Percentiles rank a stretch among this genome's conserved stretches.
phyloP scores from a whole-genome alignment of 225 moss, liverwort and hornwort species.

The Physcomitrellopsis africana region DNA sequence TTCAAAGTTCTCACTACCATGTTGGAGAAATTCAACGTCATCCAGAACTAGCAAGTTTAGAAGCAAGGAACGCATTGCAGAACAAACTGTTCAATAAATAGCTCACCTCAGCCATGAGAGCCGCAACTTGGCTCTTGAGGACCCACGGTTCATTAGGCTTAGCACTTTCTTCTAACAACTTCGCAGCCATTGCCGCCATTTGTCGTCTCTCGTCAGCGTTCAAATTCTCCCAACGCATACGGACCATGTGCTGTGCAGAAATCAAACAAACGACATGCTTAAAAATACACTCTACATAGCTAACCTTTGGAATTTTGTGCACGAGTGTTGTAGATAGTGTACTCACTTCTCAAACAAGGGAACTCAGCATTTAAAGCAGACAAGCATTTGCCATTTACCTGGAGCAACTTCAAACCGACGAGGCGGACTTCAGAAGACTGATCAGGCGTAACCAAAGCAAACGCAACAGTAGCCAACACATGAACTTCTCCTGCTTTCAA shows the following conservation, averaged over 20 bases:
- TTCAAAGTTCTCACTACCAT: constrained; percentile 11
- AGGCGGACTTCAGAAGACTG: constrained; percentile 78
- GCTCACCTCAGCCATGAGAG: constrained; percentile 94
- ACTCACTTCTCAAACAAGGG: constrained; percentile 3
- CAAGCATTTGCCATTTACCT: constrained; percentile 49
- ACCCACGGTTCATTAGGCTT: constrained; percentile 84
- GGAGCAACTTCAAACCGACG: constrained; percentile 86
- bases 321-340: background rate
- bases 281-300: too few relatives aligned
- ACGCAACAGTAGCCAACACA: constrained; percentile 70
- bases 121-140: constrained; percentile 91
- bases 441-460: constrained; percentile 71
- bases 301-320: too few relatives aligned
- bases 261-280: background rate
- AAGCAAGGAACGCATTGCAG: background rate
- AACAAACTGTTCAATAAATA: constrained; percentile 2
- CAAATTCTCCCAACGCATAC: constrained; percentile 88
- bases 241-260: constrained; percentile 75
- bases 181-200: constrained; percentile 72
- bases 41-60: background rate
- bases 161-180: constrained; percentile 80
- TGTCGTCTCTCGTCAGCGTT: constrained; percentile 72
- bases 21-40: background rate
- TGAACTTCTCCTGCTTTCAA: constrained; percentile 88
- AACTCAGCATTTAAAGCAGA: background rate